These are phyloP conservation scores for Dioszegia crocea DNA, from an alignment of 768 basidiomycete genomes.

Conservation along the genomic window DNA sequence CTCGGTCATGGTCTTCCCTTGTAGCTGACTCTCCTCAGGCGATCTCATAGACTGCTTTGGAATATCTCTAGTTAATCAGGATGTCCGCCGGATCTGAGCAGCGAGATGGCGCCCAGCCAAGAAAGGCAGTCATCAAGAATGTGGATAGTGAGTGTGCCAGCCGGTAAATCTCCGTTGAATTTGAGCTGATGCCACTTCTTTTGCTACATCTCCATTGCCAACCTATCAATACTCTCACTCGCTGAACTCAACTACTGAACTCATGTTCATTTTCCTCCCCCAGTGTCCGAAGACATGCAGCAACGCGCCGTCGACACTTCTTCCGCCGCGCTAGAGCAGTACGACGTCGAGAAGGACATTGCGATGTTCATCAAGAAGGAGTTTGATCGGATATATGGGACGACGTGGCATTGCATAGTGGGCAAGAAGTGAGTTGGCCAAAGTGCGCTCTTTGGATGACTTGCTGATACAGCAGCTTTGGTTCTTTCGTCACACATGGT, in stretches of 20 bases:
- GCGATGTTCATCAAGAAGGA: conserved; percentile 98
- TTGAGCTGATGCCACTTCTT: too few relatives aligned
- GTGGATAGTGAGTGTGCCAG: conserved; percentile 61
- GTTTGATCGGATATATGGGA: conserved; percentile 84
- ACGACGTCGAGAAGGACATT: conserved; percentile 95
- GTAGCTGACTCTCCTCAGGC: too few relatives aligned
- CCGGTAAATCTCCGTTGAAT: too few relatives aligned
- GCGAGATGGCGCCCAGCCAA: conserved; percentile 38
- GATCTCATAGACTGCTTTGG: too few relatives aligned
- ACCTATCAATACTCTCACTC: background rate
- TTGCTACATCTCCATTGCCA: background rate
- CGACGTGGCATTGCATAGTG: conserved; percentile 98
- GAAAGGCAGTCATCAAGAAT: conserved; percentile 83
- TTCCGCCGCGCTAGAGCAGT: conserved; percentile 77
- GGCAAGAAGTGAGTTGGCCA: conserved; percentile 67
- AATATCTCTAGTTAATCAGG: too few relatives aligned
- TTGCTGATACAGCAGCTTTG: conserved; percentile 57
- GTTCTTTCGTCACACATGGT: conserved; percentile 97
- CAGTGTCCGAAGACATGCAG: conserved; percentile 88
- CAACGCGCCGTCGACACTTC: conserved; percentile 88
- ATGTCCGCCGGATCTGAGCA: too few relatives aligned
- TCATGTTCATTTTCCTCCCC: background rate
- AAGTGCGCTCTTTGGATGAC: background rate
- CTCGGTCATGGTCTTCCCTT: too few relatives aligned
- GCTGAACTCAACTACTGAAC: background rate